Conservation (phyloP, 768 basidiomycete species). For the Rhizopogon roseolus region DNA sequence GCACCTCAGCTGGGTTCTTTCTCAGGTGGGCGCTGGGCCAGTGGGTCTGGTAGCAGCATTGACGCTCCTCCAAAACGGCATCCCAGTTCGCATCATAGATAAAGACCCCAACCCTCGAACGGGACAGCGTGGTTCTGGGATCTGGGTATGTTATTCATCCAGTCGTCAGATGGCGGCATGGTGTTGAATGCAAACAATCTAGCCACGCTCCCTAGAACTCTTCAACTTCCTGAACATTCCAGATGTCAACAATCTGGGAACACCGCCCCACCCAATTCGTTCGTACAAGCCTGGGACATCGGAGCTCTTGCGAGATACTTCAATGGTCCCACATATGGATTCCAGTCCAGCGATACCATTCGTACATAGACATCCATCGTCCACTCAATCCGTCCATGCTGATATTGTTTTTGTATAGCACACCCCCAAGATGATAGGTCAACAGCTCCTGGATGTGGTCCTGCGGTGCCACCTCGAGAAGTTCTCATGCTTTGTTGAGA, state of each 20-base stretch:
- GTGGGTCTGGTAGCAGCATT: constrained; percentile 41
- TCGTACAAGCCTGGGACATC: constrained; percentile 22
- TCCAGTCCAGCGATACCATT: constrained; percentile 21
- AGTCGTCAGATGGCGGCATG: not conserved
- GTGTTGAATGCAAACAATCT: not conserved
- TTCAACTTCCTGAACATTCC: constrained; percentile 33
- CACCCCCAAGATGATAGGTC: no score
- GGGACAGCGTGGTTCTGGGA: constrained; percentile 34
- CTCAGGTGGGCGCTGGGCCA: constrained; percentile 43
- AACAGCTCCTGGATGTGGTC: no score
- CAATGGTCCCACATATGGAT: constrained; percentile 11
- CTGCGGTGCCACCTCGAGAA: no score
- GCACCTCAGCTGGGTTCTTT: not conserved
- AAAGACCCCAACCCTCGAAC: constrained; percentile 21
- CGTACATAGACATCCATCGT: constrained; percentile 7
- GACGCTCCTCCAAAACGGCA: constrained; percentile 20
- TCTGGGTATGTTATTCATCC: constrained; percentile 22
- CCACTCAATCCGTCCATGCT: not conserved
- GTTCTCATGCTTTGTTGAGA: no score
- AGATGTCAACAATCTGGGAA: constrained; percentile 28
- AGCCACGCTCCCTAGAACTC: constrained; percentile 42
- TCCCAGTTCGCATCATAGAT: constrained; percentile 12
- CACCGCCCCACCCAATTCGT: constrained; percentile 22
- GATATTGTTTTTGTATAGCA: not conserved
- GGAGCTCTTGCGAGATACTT: not conserved